Base-by-base conservation (phyloP, 768 basidiomycete species). In the Xanthoconium stramineum region DNA sequence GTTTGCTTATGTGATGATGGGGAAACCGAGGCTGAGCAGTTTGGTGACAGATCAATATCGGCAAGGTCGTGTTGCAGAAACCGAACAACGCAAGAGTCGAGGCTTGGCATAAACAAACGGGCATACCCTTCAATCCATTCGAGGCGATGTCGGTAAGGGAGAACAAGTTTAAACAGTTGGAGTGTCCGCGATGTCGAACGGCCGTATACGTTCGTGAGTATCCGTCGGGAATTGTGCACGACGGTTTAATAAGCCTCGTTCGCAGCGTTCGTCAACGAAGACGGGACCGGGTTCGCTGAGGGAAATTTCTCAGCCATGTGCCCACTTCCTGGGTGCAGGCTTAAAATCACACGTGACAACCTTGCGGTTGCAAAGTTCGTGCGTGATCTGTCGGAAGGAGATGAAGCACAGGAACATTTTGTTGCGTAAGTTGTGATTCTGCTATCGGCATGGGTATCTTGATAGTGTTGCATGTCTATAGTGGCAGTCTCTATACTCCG, bases 251-350 rank as follows among this genome's bases (percentile, higher is more conserved):
- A 47, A 50, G 28, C n/a, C 10, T 48, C n/a, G 17, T 46, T 30
- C 6, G 42, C 30, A 83, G 82, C 75, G 2, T 77, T 77, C 37
- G 57, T 78, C 52, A 76, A 68, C 6, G 63, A 61, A 7, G 57
- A 65, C 0, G 79, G 77, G 1, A 76, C 74, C 1, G 83, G 83
- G 0, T 84, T 82, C 50, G 63, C 78, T 0, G 81, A 83, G 57
- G 65, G 61, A 20, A 65, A 63, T 0, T 84, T 84, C 54, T 61
- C 35, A 5, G 47, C 60, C 1, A 24, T 32, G 39, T 84, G 83
- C 57, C 69, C 69, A 13, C 61, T 72, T 33, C 67, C 71, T 6
- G 57, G 59, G 1, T 84, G 83, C 59, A 52, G 53, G 13, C 67
- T 75, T 29, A 62, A 57, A 5, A 76, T 85, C 28, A 80, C 73